Base-by-base conservation (phyloP, 169 alveolate species). In the Eimeria praecox region DNA sequence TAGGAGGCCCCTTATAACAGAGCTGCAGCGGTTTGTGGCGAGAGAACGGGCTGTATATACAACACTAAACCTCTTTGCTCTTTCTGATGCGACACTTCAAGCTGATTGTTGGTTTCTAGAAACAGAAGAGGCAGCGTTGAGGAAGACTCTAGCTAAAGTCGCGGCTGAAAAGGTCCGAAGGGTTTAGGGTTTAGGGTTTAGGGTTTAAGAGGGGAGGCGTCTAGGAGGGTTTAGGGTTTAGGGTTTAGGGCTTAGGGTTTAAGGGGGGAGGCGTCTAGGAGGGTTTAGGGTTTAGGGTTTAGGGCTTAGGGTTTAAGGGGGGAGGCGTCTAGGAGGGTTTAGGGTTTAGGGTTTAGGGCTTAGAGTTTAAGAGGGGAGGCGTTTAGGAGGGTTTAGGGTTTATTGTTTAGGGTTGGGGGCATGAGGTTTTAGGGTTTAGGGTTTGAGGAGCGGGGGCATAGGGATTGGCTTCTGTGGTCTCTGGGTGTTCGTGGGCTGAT, bases 31-130 rank as follows among this genome's bases (percentile, higher is more conserved):
- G 69, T 99, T 99, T 95, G 97, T 99, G 92, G 94, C 97, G 44
- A 99, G 99, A 96, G 99, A 99, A 95, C 99, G 99, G 95, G 97
- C 98, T n/a, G 97, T 99, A 46, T 99, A 98, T 97, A 97, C 98
- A 20, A 97, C 98, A 14, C 97, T 99, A 66, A 99, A 99, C 95
- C 97, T 97, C 95, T 98, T 99, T 92, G 99, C 98, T 16, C 77
- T 92, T 22, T 42, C 83, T 38, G 96, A 92, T 62, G 95, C 73
- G 10, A 64, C 90, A 30, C 54, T 90, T 2, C 89, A 95, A 14
- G 96, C 95, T 1, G 91, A 86, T 56, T 94, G 96, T 64, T 94
- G 96, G 96, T 94, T 94, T 64, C 90, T 86, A 9, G 95, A 93
- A 0, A 18, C 42, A 5, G 75, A 90, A 38, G 95, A 90, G n/a